phyloP scores from a whole-genome alignment of 352 stramenopile genomes.

The Globisporangium emineosum region DNA sequence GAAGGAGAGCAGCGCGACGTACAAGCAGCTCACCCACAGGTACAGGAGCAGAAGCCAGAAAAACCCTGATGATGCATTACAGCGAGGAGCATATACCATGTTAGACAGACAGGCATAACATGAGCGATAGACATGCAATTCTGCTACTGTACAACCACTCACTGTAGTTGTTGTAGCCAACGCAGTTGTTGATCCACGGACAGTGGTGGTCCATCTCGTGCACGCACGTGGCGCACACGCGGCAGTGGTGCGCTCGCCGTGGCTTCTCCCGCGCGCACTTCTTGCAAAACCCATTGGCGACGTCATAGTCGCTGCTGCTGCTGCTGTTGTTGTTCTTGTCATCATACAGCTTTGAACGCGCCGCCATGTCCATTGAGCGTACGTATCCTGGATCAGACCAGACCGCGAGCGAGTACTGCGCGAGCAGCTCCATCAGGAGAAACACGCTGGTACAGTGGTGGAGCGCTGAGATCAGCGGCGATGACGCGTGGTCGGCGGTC shows the following conservation, averaged over 20 bases:
- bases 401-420: constrained; percentile 41
- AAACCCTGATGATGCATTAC: constrained; percentile 24
- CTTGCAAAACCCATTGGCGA: constrained; percentile 15
- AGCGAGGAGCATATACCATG: too few relatives aligned
- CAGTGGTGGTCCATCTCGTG: constrained; percentile 98
- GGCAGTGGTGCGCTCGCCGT: constrained; percentile 52
- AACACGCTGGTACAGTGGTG: constrained; percentile 28
- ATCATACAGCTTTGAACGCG: background rate
- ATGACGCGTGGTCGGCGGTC: background rate
- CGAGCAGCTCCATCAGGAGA: constrained; percentile 30
- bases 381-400: constrained; percentile 41
- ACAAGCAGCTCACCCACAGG: constrained; percentile 41
- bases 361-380: background rate
- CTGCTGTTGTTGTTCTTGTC: background rate
- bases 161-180: constrained; percentile 95
- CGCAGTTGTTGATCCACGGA: constrained; percentile 97
- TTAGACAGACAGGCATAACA: too few relatives aligned
- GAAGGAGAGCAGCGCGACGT: constrained; percentile 33
- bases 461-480: background rate
- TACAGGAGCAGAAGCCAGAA: constrained; percentile 53
- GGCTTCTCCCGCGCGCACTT: constrained; percentile 28
- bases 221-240: constrained; percentile 87
- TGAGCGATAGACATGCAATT: background rate
- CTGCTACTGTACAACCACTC: constrained; percentile 12
- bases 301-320: background rate